Percentiles rank a stretch among this genome's conserved stretches.
phyloP scores from a whole-genome alignment of 805 yeast genomes.

The Teunomyces kruisii region DNA sequence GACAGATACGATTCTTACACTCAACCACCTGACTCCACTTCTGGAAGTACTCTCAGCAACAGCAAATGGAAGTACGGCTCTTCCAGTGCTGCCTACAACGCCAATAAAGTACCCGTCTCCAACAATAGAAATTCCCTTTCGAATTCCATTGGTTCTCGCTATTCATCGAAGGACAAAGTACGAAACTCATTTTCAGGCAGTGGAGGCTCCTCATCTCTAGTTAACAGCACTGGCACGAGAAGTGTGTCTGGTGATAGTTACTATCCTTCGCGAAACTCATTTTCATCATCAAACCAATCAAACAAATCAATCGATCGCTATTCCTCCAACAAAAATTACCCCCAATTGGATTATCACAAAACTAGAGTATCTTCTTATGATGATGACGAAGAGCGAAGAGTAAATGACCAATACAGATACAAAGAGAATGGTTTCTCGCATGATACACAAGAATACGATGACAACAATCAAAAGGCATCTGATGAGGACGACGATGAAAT shows the following conservation, averaged over 20 bases:
- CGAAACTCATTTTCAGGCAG: conserved; percentile 11
- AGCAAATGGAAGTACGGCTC: conserved; percentile 1
- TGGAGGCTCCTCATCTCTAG: conserved; percentile 17
- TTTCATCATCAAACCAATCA: neutral
- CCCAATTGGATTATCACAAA: neutral
- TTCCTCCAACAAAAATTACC: neutral
- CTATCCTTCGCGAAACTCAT: conserved; percentile 19
- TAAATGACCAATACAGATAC: neutral
- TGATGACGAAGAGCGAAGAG: conserved; percentile 5
- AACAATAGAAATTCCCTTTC: conserved; percentile 23
- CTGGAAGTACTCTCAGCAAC: neutral
- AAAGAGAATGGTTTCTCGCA: conserved; percentile 2
- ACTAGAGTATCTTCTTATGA: neutral
- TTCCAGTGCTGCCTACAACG: conserved; percentile 7
- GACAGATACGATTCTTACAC: conserved; percentile 15
- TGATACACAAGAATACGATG: conserved; percentile 1
- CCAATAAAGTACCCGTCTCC: conserved; percentile 13
- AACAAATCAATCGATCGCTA: conserved; percentile 2
- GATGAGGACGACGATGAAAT: conserved; percentile 8
- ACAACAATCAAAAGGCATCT: neutral
- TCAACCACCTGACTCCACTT: neutral
- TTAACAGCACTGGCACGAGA: conserved; percentile 17
- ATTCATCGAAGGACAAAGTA: conserved; percentile 20
- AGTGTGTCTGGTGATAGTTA: conserved; percentile 23
- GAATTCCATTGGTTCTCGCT: conserved; percentile 21